Conservation (phyloP, 2,329 filamentous ascomycete genomes). For the Aspergillus fischeri region DNA sequence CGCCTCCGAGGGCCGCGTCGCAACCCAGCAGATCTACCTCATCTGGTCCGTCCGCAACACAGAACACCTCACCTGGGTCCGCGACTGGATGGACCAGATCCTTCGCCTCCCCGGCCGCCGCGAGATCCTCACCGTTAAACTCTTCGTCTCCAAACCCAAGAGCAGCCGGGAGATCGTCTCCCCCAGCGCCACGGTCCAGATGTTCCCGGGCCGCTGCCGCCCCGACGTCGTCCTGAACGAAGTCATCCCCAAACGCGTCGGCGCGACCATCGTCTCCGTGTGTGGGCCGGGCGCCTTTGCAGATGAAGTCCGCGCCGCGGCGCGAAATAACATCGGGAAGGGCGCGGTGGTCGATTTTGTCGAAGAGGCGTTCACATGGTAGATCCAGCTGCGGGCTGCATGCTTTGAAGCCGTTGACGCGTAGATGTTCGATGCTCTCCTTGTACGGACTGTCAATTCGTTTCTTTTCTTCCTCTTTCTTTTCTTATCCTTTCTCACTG, state of each 20-base stretch:
- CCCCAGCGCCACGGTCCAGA: constrained; percentile 56
- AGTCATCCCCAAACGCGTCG: constrained; percentile 52
- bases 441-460: neutral
- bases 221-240: constrained; percentile 54
- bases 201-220: constrained; percentile 58
- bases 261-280: constrained; percentile 58
- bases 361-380: constrained; percentile 65
- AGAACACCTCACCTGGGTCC: constrained; percentile 61
- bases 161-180: constrained; percentile 51
- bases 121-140: constrained; percentile 56
- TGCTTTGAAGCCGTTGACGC: neutral
- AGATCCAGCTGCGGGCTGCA: constrained; percentile 4
- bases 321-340: constrained; percentile 48
- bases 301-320: constrained; percentile 56
- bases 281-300: constrained; percentile 62
- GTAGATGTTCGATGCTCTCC: neutral
- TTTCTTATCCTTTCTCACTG: neutral
- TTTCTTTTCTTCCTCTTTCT: neutral
- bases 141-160: constrained; percentile 61
- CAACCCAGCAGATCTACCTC: constrained; percentile 57
- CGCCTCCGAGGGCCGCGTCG: constrained; percentile 49
- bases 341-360: constrained; percentile 58
- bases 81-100: constrained; percentile 62
- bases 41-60: constrained; percentile 60
- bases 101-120: constrained; percentile 56